These are phyloP conservation scores for Pythium brachiatum DNA, from an alignment of 352 stramenopile species.

Conservation along the genomic window DNA sequence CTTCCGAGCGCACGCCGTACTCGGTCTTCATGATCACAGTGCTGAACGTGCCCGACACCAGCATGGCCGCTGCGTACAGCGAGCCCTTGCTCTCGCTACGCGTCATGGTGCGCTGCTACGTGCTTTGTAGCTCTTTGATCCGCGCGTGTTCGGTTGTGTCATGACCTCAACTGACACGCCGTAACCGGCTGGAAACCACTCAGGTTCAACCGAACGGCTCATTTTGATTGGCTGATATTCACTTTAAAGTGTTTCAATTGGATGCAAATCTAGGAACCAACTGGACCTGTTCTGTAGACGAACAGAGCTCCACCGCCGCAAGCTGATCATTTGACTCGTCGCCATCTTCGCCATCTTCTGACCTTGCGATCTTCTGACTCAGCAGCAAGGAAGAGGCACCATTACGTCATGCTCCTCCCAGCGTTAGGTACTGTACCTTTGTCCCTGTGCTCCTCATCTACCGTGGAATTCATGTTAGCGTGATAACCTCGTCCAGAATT, in stretches of 20 bases:
- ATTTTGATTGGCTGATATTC: slow-evolving; percentile 9
- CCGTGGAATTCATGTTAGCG: neutral
- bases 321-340: neutral
- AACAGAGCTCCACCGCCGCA: neutral
- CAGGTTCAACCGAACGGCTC: slow-evolving; percentile 3
- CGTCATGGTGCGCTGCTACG: neutral
- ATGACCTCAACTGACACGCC: slow-evolving; percentile 1
- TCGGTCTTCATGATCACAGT: slow-evolving; percentile 86
- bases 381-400: neutral
- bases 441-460: too few species aligned
- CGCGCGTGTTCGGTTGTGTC: slow-evolving; percentile 3
- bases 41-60: slow-evolving; percentile 80
- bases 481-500: neutral
- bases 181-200: slow-evolving; percentile 9
- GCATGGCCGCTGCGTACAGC: slow-evolving; percentile 63
- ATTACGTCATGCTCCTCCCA: neutral
- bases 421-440: too few species aligned
- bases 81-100: slow-evolving; percentile 35
- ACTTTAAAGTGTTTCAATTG: neutral
- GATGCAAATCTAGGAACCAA: slow-evolving; percentile 10
- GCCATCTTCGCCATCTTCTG: neutral
- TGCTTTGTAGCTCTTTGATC: neutral
- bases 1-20: slow-evolving; percentile 61
- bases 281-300: slow-evolving; percentile 20
- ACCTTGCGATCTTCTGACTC: neutral